Base-by-base conservation (phyloP, 2,329 filamentous ascomycete species). In the Fusarium pininemorale region DNA sequence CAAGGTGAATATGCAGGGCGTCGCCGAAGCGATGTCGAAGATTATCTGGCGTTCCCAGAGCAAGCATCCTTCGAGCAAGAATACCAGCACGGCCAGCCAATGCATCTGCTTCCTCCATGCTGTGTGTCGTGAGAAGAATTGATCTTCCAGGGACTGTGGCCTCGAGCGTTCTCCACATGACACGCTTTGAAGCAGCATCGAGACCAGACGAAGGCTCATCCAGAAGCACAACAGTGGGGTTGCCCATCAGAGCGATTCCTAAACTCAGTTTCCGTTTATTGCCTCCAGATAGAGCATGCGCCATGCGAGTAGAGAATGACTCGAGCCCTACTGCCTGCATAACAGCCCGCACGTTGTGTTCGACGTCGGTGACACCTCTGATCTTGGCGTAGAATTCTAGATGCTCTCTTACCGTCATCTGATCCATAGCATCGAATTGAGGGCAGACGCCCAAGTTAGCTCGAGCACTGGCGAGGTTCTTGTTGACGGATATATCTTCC, bases 81-180 rank as follows among this genome's bases (percentile, higher is more conserved):
- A 98, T 98, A 18, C 94, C 96, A 0, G 93, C 94, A 3, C 94
- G 89, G 37, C 90, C 91, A 0, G 95, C 95, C 6, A 98, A 87
- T 2, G 95, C 95, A 78, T 97, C 94, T 1, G 95, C 96, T 83
- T 98, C 96, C 81, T 98, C 95, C 95, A 98, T 98, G 55, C 90
- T 94, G 81, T 98, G 96, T 0, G 96, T 98, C 0, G 96, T 98
- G 24, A 98, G 88, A 4, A 98, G 86, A 22, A 98, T 90, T 1
- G 92, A 93, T n/a, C 95, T 89, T 0, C 94, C 94, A 0, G 90
- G 89, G 0, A 92, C 91, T 7, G 95, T 91, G 3, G 90, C 88
- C 7, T 90, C 89, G 2, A 98, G 86, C 0, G 95, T 97, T 64
- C 90, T 90, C 96, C 96, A 98, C 93, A 98, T 97, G 74, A 97